Percentiles rank a stretch among this genome's conserved stretches.
phyloP scores from a whole-genome alignment of 2,329 filamentous ascomycete species.

The Knoxdaviesia proteae region DNA sequence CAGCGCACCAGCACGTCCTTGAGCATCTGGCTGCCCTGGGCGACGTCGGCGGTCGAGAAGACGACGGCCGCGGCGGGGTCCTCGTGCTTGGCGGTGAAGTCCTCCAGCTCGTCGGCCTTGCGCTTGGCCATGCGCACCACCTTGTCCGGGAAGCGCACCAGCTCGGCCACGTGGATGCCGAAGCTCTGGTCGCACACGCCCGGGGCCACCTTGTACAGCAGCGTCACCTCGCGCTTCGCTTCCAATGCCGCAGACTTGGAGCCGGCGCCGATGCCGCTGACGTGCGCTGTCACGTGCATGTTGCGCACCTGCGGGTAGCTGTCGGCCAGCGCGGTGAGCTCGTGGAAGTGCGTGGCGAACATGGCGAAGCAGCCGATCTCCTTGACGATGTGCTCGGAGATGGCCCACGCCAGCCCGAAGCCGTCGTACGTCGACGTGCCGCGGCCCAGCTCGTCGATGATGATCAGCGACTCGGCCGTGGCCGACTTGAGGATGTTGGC shows the following conservation, averaged over 20 bases:
- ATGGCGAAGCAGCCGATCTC: constrained; percentile 88
- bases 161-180: constrained; percentile 92
- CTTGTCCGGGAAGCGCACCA: constrained; percentile 90
- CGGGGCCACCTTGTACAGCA: constrained; percentile 90
- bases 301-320: constrained; percentile 78
- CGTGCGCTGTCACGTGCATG: constrained; percentile 89
- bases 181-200: constrained; percentile 96
- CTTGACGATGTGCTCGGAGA: constrained; percentile 89
- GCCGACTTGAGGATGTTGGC: constrained; percentile 96
- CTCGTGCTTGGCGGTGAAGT: constrained; percentile 69
- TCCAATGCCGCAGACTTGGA: constrained; percentile 6
- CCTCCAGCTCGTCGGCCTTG: constrained; percentile 94
- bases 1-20: constrained; percentile 69
- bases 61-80: constrained; percentile 25
- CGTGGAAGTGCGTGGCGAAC: constrained; percentile 97
- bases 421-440: constrained; percentile 97
- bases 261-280: constrained; percentile 30
- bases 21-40: constrained; percentile 66
- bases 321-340: constrained; percentile 77
- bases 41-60: constrained; percentile 69
- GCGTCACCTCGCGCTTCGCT: constrained; percentile 64
- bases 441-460: constrained; percentile 92
- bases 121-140: constrained; percentile 98
- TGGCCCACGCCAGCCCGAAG: constrained; percentile 97
- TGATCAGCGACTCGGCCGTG: constrained; percentile 86